These are phyloP conservation scores for Capronia epimyces DNA, from an alignment of 2,329 filamentous ascomycete species.

Conservation along the genomic window DNA sequence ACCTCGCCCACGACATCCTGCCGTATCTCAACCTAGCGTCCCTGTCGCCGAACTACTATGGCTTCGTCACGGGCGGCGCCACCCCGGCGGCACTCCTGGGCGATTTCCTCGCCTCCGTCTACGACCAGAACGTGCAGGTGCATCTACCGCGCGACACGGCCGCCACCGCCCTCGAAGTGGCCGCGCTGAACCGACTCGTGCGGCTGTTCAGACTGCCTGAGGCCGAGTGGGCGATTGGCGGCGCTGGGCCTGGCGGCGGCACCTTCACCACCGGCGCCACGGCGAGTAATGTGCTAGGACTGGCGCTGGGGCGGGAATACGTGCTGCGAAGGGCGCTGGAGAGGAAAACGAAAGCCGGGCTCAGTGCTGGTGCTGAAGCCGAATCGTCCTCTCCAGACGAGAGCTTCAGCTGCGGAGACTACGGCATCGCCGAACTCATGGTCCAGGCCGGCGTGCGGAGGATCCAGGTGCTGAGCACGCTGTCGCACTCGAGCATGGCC, in stretches of 20 bases:
- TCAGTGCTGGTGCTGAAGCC: constrained; percentile 5
- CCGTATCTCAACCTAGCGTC: constrained; percentile 62
- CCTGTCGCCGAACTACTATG: constrained; percentile 67
- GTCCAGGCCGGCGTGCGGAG: constrained; percentile 55
- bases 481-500: constrained; percentile 74
- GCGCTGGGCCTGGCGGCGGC: constrained; percentile 48
- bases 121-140: constrained; percentile 80
- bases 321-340: constrained; percentile 41
- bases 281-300: constrained; percentile 58
- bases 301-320: constrained; percentile 65
- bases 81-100: constrained; percentile 75
- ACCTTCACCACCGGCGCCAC: constrained; percentile 75
- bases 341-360: constrained; percentile 30
- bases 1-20: constrained; percentile 40
- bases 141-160: constrained; percentile 73
- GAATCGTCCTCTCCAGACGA: too few relatives aligned
- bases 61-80: constrained; percentile 78
- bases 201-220: constrained; percentile 59
- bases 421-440: constrained; percentile 51
- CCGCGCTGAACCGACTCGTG: constrained; percentile 63
- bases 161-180: constrained; percentile 69
- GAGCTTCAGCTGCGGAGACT: constrained; percentile 55
- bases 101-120: constrained; percentile 73
- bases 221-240: constrained; percentile 43
- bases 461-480: constrained; percentile 72